Percentiles rank a stretch among this genome's conserved stretches.
Evolutionary conservation across 208 protist genomes (phyloP).

Genomic region (Trypanosoma grayi): DNA sequence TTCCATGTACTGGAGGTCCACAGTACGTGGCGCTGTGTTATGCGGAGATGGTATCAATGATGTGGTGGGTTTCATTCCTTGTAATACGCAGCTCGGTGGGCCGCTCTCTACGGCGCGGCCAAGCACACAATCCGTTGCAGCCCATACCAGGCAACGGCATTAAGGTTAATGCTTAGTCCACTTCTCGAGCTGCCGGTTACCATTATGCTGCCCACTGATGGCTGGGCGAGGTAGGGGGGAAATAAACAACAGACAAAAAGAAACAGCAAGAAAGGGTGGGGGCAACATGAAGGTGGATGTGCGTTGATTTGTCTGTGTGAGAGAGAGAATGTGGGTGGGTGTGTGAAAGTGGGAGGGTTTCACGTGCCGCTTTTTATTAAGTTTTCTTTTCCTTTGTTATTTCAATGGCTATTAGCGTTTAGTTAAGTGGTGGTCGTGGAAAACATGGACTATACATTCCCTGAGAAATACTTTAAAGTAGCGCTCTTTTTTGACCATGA

Average conservation of each 20-base stretch:
- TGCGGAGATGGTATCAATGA: constrained; percentile 5
- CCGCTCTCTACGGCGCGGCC: not conserved
- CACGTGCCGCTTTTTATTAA: not conserved
- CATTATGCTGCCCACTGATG: not conserved
- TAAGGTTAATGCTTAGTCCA: not conserved
- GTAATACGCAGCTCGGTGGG: not conserved
- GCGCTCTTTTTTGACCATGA: constrained; percentile 50
- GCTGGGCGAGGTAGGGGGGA: too few species aligned
- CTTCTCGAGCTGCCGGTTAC: not conserved
- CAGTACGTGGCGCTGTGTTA: constrained; percentile 24
- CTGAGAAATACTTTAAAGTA: constrained; percentile 65
- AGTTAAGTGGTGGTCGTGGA: not conserved
- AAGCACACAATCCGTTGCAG: not conserved
- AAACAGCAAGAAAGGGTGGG: too few species aligned
- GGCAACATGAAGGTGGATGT: too few species aligned
- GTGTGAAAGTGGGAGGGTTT: too few species aligned
- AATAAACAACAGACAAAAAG: too few species aligned
- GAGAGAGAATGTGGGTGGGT: too few species aligned
- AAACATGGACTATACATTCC: constrained; percentile 62
- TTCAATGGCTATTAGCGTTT: not conserved
- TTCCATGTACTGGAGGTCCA: constrained; percentile 16
- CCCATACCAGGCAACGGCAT: too few species aligned
- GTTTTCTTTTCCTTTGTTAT: not conserved
- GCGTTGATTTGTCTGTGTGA: too few species aligned
- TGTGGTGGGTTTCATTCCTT: not conserved